These are phyloP conservation scores for Nitzschia palea DNA, from an alignment of 108 stramenopile species.

Conservation along the genomic window DNA sequence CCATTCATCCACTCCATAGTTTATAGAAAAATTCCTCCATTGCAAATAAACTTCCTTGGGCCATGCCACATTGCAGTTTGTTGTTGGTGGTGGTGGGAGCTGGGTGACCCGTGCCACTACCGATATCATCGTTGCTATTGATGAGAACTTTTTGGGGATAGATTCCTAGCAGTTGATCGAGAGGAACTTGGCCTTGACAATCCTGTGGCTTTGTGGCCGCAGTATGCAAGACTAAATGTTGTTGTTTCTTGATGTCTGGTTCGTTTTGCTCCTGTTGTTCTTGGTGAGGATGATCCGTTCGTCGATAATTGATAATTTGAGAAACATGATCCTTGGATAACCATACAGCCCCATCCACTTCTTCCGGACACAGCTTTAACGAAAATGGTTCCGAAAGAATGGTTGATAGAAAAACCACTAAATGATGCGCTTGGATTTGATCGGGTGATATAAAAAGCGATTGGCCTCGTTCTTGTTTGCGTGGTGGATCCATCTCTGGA, in stretches of 20 bases:
- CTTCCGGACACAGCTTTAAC: slow-evolving; percentile 14
- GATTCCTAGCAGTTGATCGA: slow-evolving; percentile 16
- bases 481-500: background rate
- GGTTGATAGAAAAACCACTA: slow-evolving; percentile 22
- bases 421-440: slow-evolving; percentile 26
- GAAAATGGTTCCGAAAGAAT: background rate
- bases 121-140: background rate
- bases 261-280: no score
- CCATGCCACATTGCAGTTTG: slow-evolving; percentile 30
- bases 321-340: slow-evolving; percentile 4
- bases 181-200: no score
- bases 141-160: slow-evolving; percentile 18
- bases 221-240: no score
- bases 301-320: background rate
- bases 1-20: no score
- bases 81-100: no score
- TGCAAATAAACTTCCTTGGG: slow-evolving; percentile 33
- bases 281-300: no score
- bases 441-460: no score
- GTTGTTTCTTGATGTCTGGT: no score
- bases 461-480: background rate
- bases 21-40: slow-evolving; percentile 20
- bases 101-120: background rate
- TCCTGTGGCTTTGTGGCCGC: no score
- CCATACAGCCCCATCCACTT: slow-evolving; percentile 32